Percentiles rank a stretch among this genome's conserved stretches.
Evolutionary conservation across 2,329 filamentous ascomycete species (phyloP).

Genomic region (Karstenula rhodostoma): DNA sequence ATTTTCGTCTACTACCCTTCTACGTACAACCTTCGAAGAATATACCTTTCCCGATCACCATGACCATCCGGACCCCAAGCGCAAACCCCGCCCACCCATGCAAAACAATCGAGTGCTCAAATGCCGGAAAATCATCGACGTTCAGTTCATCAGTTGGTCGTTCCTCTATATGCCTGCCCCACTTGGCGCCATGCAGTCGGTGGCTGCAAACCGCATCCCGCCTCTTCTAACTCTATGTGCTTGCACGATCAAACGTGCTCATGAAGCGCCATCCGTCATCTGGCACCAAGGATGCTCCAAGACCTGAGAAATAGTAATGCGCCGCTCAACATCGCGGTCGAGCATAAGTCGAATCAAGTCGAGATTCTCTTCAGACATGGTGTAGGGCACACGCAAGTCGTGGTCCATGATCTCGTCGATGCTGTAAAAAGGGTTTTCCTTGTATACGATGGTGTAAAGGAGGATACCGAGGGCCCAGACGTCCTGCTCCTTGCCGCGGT

Average conservation of each 20-base stretch:
- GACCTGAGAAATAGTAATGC: constrained; percentile 88
- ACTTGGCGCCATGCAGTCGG: background rate
- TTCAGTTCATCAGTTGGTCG: background rate
- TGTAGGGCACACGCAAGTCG: constrained; percentile 87
- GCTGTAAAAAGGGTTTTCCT: constrained; percentile 98
- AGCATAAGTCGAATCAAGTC: constrained; percentile 92
- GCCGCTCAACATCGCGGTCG: constrained; percentile 82
- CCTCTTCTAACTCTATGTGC: constrained; percentile 8
- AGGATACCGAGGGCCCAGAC: constrained; percentile 98
- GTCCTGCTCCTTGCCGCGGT: constrained; percentile 95
- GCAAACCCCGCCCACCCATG: constrained; percentile 3
- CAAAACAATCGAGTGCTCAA: constrained; percentile 10
- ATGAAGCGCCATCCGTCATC: constrained; percentile 20
- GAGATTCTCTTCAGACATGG: constrained; percentile 90
- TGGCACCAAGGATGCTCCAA: constrained; percentile 85
- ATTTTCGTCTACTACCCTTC: background rate
- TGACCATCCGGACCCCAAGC: background rate
- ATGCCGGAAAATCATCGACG: constrained; percentile 14
- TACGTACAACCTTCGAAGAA: background rate
- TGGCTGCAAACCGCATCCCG: background rate
- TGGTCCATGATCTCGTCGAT: constrained; percentile 99
- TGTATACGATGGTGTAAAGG: constrained; percentile 98
- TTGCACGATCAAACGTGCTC: background rate
- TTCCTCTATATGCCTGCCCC: constrained; percentile 9
- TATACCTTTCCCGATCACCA: background rate